These are phyloP conservation scores for Neoscytalidium dimidiatum DNA, from an alignment of 2,329 filamentous ascomycete species.

Conservation along the genomic window DNA sequence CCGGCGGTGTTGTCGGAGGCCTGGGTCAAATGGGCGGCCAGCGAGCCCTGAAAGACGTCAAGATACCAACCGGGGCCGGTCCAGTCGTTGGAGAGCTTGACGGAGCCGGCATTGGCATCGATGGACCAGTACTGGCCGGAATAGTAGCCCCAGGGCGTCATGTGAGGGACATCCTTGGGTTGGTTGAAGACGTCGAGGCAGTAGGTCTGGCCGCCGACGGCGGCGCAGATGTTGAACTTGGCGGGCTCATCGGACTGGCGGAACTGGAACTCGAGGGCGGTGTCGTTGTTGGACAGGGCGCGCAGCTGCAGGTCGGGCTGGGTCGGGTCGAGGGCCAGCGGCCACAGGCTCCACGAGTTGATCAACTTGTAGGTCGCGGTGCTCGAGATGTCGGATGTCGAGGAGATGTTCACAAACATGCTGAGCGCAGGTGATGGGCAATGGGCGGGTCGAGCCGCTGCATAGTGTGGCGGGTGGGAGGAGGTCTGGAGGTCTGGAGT, in stretches of 20 bases:
- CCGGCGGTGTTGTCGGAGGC: background rate
- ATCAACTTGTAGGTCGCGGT: slow-evolving; percentile 13
- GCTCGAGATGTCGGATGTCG: slow-evolving; percentile 10
- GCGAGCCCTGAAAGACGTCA: background rate
- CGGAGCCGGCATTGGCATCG: background rate
- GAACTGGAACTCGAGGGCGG: slow-evolving; percentile 13
- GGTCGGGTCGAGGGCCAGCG: slow-evolving; percentile 8
- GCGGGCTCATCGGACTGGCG: background rate
- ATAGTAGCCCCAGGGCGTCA: slow-evolving; percentile 8
- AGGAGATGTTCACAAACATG: slow-evolving; percentile 14
- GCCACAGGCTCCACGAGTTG: slow-evolving; percentile 2
- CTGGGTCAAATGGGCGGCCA: background rate
- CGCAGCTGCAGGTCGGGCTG: slow-evolving; percentile 2
- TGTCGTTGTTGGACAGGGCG: background rate
- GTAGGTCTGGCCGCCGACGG: background rate
- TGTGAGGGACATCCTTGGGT: background rate
- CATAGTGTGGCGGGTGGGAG: slow-evolving; percentile 1
- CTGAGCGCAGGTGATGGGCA: background rate
- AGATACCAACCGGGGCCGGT: slow-evolving; percentile 8
- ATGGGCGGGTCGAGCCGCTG: background rate
- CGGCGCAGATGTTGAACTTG: slow-evolving; percentile 12
- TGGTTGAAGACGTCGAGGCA: slow-evolving; percentile 13
- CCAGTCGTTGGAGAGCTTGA: slow-evolving; percentile 13
- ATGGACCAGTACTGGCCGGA: slow-evolving; percentile 16
- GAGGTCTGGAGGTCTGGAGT: background rate